A percentile compares a stretch with the other conserved stretches of the same genome.
Evolutionary conservation across 2,329 filamentous ascomycete genomes (phyloP).

Genomic region (Ploettnerulaceae sp.): DNA sequence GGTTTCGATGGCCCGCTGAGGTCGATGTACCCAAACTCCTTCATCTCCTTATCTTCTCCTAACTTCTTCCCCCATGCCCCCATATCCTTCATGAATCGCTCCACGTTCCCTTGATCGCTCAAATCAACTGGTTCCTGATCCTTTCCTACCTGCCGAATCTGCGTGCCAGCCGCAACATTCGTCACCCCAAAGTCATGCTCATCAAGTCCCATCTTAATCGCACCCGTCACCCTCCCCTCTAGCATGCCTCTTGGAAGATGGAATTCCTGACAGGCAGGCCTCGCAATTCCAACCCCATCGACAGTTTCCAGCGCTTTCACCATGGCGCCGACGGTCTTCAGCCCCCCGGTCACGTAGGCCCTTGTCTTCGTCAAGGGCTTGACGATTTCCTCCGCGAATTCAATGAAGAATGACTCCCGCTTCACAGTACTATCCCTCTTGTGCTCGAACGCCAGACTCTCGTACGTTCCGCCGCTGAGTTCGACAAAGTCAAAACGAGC

Average conservation of each 20-base stretch:
- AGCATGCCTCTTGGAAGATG: conserved; percentile 39
- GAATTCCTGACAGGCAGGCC: conserved; percentile 43
- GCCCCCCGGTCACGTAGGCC: conserved; percentile 56
- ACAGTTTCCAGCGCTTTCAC: conserved; percentile 43
- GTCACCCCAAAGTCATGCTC: conserved; percentile 45
- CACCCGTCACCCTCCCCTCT: conserved; percentile 41
- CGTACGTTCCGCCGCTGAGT: conserved; percentile 59
- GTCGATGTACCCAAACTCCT: conserved; percentile 43
- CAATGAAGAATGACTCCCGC: conserved; percentile 64
- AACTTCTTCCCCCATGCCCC: conserved; percentile 39
- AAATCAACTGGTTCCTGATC: conserved; percentile 50
- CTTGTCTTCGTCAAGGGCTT: conserved; percentile 41
- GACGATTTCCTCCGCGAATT: conserved; percentile 54
- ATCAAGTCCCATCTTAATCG: conserved; percentile 44
- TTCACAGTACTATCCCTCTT: conserved; percentile 39
- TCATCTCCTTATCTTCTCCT: conserved; percentile 35
- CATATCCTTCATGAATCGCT: conserved; percentile 46
- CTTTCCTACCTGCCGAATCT: conserved; percentile 43
- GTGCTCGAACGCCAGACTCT: conserved; percentile 40
- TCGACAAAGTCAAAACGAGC: conserved; percentile 61
- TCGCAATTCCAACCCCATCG: conserved; percentile 46
- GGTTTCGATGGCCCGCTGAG: conserved; percentile 21
- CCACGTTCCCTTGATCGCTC: conserved; percentile 42
- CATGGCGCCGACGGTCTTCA: conserved; percentile 50
- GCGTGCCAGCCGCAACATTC: conserved; percentile 25